phyloP scores from a whole-genome alignment of 495 filamentous ascomycete species.

The Lasiosphaeria hispida region DNA sequence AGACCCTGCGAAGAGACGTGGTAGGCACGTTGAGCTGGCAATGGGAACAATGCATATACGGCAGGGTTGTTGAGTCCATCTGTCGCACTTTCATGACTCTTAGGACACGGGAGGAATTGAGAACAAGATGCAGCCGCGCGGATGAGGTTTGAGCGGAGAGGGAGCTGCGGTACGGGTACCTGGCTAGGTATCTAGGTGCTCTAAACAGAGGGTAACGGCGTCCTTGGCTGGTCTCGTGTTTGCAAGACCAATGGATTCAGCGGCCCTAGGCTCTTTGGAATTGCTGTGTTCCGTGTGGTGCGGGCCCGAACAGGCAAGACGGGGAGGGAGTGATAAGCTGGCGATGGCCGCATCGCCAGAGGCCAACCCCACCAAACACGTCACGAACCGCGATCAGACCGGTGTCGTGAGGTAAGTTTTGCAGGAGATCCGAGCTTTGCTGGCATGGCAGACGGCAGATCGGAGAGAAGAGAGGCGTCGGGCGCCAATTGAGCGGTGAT shows the following conservation, averaged over 20 bases:
- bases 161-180: no score
- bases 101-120: no score
- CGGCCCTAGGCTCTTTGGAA: not conserved
- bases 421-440: constrained; percentile 1
- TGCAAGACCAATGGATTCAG: not conserved
- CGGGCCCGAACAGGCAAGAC: constrained; percentile 13
- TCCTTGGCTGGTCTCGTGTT: not conserved
- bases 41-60: no score
- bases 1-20: no score
- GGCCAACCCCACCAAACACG: constrained; percentile 32
- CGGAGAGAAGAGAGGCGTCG: not conserved
- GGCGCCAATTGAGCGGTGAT: not conserved
- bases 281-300: not conserved
- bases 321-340: constrained; percentile 19
- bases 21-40: no score
- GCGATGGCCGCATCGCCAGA: constrained; percentile 25
- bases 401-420: constrained; percentile 5
- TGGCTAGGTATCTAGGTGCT: no score
- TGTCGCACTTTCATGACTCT: no score
- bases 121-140: no score
- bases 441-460: constrained; percentile 3
- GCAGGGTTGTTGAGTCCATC: no score
- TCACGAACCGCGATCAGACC: constrained; percentile 24
- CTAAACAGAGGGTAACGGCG: no score
- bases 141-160: no score